A percentile compares a stretch with the other conserved stretches of the same genome.
Evolutionary conservation across 495 filamentous ascomycete species (phyloP).

Genomic region (Penicillium steckii): DNA sequence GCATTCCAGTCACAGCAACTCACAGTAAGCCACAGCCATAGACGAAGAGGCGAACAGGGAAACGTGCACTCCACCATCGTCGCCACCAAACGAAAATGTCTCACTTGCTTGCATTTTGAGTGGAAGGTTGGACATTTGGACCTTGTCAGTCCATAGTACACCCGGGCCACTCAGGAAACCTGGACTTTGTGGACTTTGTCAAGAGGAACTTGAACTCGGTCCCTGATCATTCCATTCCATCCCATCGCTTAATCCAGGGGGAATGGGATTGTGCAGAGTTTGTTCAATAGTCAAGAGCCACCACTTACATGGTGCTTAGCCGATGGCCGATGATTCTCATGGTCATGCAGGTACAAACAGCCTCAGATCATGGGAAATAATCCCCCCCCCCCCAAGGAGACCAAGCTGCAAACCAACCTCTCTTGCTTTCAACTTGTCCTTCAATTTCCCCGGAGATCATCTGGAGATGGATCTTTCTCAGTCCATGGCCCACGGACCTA

Average conservation of each 20-base stretch:
- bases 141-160: too few relatives aligned
- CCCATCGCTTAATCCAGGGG: neutral
- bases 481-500: neutral
- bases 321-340: conserved; percentile 2
- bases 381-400: neutral
- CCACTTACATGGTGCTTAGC: neutral
- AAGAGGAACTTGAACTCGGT: neutral
- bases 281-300: neutral
- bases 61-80: neutral
- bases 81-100: conserved; percentile 12
- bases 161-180: too few relatives aligned
- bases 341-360: conserved; percentile 12
- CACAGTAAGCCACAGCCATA: neutral
- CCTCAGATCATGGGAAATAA: conserved; percentile 1
- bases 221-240: neutral
- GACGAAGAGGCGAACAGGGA: neutral
- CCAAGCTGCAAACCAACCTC: neutral
- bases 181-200: neutral
- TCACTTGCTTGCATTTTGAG: conserved; percentile 13
- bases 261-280: neutral
- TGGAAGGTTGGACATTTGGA: conserved; percentile 1
- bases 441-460: neutral
- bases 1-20: neutral
- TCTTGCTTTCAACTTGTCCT: neutral
- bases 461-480: neutral